Evolutionary conservation across 352 stramenopile species (phyloP).

Genomic region (Phytophthora aleatoria): DNA sequence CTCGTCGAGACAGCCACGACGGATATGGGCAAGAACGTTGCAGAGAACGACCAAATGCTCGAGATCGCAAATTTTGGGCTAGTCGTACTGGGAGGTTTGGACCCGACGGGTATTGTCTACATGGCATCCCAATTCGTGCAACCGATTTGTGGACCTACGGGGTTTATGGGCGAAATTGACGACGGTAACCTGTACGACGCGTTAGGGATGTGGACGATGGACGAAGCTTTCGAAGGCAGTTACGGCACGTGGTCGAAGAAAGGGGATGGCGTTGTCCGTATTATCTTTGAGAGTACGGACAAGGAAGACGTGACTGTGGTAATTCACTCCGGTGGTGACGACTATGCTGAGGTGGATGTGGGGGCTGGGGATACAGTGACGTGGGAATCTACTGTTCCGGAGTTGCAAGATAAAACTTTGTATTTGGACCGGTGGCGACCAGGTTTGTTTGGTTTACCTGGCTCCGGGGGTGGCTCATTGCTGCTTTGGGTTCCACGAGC

Average conservation of each 20-base stretch:
- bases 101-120: slow-evolving; percentile 46
- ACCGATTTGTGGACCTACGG: slow-evolving; percentile 55
- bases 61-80: slow-evolving; percentile 48
- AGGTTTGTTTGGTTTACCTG: slow-evolving; percentile 30
- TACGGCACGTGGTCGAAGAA: slow-evolving; percentile 47
- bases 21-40: slow-evolving; percentile 17
- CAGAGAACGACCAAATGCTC: slow-evolving; percentile 39
- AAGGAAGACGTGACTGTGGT: slow-evolving; percentile 28
- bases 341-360: slow-evolving; percentile 43
- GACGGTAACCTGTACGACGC: slow-evolving; percentile 41
- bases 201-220: slow-evolving; percentile 25
- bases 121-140: slow-evolving; percentile 58
- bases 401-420: slow-evolving; percentile 52
- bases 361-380: slow-evolving; percentile 33
- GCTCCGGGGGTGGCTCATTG: slow-evolving; percentile 36
- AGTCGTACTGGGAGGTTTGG: slow-evolving; percentile 44
- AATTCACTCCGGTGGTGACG: slow-evolving; percentile 34
- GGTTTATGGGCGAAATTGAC: slow-evolving; percentile 52
- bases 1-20: slow-evolving; percentile 20
- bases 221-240: slow-evolving; percentile 47
- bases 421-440: slow-evolving; percentile 63
- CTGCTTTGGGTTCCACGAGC: slow-evolving; percentile 43
- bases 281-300: slow-evolving; percentile 48
- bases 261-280: slow-evolving; percentile 33
- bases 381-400: slow-evolving; percentile 39